Conservation (phyloP, 129 eudicot genomes). For the Ambrosia trifida region DNA sequence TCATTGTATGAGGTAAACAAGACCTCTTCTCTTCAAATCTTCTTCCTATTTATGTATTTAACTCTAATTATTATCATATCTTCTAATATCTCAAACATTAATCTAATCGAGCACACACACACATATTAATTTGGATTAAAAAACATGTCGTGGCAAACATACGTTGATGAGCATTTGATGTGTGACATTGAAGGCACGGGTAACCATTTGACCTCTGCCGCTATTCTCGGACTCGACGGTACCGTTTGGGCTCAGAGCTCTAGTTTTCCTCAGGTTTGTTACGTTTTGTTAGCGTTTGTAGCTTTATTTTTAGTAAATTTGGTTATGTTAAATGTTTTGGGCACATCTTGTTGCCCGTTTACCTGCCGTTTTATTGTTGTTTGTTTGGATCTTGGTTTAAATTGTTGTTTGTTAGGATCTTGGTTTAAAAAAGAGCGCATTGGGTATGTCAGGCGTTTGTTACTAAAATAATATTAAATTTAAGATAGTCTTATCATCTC, state of each 20-base stretch:
- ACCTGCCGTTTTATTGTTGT: too few species aligned
- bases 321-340: too few species aligned
- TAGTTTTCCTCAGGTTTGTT: constrained; percentile 13
- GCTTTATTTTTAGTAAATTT: too few species aligned
- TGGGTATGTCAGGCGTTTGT: too few species aligned
- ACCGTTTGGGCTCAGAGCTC: constrained; percentile 17
- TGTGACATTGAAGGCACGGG: constrained; percentile 21
- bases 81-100: background rate
- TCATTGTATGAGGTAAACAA: background rate
- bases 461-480: too few species aligned
- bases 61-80: background rate
- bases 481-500: too few species aligned
- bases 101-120: constrained; percentile 15
- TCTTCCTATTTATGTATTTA: constrained; percentile 1
- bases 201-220: constrained; percentile 17
- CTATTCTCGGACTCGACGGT: constrained; percentile 22
- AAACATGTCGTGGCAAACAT: constrained; percentile 25
- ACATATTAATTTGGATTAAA: background rate
- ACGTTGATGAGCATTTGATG: constrained; percentile 25
- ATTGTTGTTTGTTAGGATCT: background rate
- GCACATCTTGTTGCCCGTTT: too few species aligned
- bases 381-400: background rate
- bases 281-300: background rate
- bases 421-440: too few species aligned
- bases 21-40: constrained; percentile 7